phyloP scores from a whole-genome alignment of 352 stramenopile genomes.

The Elongisporangium undulatum region DNA sequence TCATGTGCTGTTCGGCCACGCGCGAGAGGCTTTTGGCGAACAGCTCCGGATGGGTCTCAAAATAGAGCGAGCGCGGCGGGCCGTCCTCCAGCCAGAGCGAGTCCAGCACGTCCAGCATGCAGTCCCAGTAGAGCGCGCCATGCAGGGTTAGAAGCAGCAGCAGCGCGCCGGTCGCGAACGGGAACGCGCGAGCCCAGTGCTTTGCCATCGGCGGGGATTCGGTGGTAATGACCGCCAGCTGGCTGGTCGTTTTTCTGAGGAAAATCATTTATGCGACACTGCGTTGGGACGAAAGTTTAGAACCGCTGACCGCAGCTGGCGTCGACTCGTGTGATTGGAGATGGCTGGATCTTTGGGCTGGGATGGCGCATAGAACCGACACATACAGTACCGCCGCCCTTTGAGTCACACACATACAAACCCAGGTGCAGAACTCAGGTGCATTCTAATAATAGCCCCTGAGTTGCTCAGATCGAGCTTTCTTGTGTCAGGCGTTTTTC shows the following conservation, averaged over 20 bases:
- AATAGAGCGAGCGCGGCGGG: not conserved
- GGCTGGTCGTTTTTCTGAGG: not conserved
- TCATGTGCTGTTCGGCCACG: not conserved
- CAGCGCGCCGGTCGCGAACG: not conserved
- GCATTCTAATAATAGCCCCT: not conserved
- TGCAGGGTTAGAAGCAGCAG: not conserved
- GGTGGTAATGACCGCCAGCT: not conserved
- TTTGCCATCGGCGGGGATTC: not conserved
- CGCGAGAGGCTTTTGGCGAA: conserved; percentile 3
- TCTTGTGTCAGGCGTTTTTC: not conserved
- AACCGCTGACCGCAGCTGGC: not conserved
- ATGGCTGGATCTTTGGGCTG: not conserved
- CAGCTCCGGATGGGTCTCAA: not conserved
- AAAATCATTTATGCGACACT: not conserved
- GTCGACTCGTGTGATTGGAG: no score
- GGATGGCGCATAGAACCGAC: not conserved
- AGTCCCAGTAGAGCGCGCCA: not conserved
- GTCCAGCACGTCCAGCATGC: not conserved
- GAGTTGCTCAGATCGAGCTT: not conserved
- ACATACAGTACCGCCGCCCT: not conserved
- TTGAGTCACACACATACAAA: not conserved
- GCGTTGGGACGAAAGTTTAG: not conserved
- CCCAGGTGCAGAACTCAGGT: not conserved
- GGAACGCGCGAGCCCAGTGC: not conserved
- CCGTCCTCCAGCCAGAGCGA: not conserved